Evolutionary conservation across 768 basidiomycete genomes (phyloP).

Genomic region (Termitomyces eurrhizus): DNA sequence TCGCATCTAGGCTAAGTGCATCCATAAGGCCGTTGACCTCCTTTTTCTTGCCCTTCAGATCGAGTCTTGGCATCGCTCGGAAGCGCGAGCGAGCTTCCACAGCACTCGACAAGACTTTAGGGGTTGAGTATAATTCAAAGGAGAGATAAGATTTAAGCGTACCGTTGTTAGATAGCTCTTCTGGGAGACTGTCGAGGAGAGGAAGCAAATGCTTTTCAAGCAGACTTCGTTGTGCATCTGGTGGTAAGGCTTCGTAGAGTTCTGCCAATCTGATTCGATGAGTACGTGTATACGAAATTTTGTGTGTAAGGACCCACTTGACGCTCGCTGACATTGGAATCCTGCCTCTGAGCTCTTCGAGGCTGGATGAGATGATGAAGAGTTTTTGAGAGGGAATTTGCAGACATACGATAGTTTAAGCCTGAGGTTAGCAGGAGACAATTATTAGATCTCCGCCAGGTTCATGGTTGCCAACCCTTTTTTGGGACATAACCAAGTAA

Average conservation of each 20-base stretch:
- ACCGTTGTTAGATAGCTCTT: conserved; percentile 35
- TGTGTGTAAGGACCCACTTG: not conserved
- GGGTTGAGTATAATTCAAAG: not conserved
- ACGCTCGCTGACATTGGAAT: not conserved
- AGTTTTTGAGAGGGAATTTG: not conserved
- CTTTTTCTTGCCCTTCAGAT: conserved; percentile 49
- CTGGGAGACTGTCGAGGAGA: conserved; percentile 41
- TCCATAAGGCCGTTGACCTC: conserved; percentile 52
- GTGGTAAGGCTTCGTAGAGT: conserved; percentile 48
- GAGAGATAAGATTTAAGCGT: not conserved
- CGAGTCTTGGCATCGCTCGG: conserved; percentile 41
- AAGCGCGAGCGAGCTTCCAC: conserved; percentile 33
- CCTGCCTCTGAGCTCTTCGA: not conserved
- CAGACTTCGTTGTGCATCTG: conserved; percentile 45
- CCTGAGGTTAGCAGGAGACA: not conserved
- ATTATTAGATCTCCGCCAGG: not conserved
- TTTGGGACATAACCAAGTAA: not conserved
- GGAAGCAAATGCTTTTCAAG: conserved; percentile 47
- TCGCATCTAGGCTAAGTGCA: conserved; percentile 50
- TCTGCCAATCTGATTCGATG: conserved; percentile 35
- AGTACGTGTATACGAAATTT: not conserved
- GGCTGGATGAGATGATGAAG: not conserved
- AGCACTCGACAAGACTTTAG: conserved; percentile 33
- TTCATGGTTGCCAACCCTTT: not conserved
- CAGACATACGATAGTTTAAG: not conserved